Percentiles rank a stretch among this genome's conserved stretches.
Evolutionary conservation across 2,329 filamentous ascomycete species (phyloP).

Genomic region (Phaeomoniella chlamydospora): DNA sequence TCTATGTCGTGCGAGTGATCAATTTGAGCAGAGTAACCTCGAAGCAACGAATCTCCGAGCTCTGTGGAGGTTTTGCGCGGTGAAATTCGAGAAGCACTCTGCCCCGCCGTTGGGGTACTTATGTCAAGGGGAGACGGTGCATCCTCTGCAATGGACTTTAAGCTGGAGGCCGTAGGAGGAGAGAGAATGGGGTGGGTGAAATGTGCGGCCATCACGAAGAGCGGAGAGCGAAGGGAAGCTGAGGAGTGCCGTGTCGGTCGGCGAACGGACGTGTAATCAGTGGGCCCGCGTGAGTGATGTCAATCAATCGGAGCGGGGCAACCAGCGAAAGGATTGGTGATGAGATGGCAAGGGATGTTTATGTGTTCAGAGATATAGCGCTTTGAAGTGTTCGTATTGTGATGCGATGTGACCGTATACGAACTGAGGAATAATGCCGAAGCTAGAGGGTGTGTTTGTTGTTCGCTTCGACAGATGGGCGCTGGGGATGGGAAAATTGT

Average conservation of each 20-base stretch:
- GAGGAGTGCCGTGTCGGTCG: background rate
- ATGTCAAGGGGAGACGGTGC: slow-evolving; percentile 1
- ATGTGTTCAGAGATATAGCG: background rate
- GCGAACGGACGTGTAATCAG: background rate
- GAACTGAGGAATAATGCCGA: background rate
- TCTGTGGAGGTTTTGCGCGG: slow-evolving; percentile 1
- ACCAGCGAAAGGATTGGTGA: background rate
- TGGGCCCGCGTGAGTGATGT: background rate
- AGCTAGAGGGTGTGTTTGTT: background rate
- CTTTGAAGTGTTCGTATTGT: background rate
- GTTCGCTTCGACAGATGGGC: too few species aligned
- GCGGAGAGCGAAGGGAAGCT: background rate
- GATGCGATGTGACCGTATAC: background rate
- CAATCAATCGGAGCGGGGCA: background rate
- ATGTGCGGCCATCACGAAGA: slow-evolving; percentile 4
- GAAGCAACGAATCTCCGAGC: slow-evolving; percentile 22
- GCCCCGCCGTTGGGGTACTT: background rate
- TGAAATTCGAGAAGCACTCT: background rate
- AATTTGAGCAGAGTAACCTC: slow-evolving; percentile 28
- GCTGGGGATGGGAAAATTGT: too few species aligned
- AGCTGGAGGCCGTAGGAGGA: slow-evolving; percentile 3
- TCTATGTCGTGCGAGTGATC: slow-evolving; percentile 23
- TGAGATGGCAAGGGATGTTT: background rate
- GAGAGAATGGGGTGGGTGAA: slow-evolving; percentile 7
- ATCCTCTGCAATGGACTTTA: slow-evolving; percentile 2